phyloP scores from a whole-genome alignment of 2,329 filamentous ascomycete species.

The Calycina marina region DNA sequence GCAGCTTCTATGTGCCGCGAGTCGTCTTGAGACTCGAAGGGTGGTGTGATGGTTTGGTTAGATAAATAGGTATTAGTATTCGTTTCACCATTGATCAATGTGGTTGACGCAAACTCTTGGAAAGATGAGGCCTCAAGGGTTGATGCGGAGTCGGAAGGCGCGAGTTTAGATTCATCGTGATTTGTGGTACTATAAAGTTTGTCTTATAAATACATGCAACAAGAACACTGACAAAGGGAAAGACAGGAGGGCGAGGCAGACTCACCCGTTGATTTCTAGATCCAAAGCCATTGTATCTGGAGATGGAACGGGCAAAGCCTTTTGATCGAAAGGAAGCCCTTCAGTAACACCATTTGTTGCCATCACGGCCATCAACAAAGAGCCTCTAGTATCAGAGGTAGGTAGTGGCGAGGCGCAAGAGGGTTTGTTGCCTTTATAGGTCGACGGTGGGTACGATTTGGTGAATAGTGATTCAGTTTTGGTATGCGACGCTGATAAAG shows the following conservation, averaged over 20 bases:
- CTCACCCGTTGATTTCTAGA: constrained; percentile 44
- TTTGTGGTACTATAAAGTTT: constrained; percentile 20
- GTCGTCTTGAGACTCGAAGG: constrained; percentile 9
- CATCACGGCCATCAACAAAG: constrained; percentile 37
- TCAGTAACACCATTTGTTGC: constrained; percentile 29
- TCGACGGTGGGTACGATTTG: no score
- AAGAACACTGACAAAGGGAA: constrained; percentile 16
- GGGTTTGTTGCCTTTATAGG: no score
- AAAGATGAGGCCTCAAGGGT: constrained; percentile 7
- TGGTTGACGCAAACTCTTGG: constrained; percentile 2
- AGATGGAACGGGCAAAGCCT: constrained; percentile 31
- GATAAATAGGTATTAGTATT: constrained; percentile 16
- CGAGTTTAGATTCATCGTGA: constrained; percentile 15
- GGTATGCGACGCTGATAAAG: no score
- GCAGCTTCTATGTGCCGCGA: constrained; percentile 8
- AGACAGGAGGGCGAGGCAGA: constrained; percentile 22
- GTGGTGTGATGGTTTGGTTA: constrained; percentile 18
- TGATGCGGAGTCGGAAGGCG: constrained; percentile 3
- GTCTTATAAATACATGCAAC: constrained; percentile 22
- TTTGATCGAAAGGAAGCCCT: constrained; percentile 30
- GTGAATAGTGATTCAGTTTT: no score
- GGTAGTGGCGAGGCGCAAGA: constrained; percentile 9
- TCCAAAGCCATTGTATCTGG: constrained; percentile 37
- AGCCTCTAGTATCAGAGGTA: constrained; percentile 11
- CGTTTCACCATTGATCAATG: constrained; percentile 13